Evolutionary conservation across 768 basidiomycete genomes (phyloP).

Genomic region (Tricholoma sp.): DNA sequence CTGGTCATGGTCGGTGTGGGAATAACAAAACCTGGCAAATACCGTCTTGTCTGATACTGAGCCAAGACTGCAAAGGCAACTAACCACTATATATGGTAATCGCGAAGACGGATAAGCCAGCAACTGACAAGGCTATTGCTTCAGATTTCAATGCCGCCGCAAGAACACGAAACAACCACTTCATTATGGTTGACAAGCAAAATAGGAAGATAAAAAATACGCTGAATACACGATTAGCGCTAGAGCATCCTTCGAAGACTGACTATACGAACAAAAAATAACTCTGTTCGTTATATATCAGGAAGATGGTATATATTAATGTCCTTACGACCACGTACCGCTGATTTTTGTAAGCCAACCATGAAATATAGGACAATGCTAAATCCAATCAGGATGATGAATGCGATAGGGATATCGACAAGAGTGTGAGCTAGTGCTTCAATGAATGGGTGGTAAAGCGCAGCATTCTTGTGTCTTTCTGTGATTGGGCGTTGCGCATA

Average conservation of each 20-base stretch:
- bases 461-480: constrained; percentile 50
- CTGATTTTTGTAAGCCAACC: constrained; percentile 50
- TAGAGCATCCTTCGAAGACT: constrained; percentile 1
- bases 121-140: constrained; percentile 55
- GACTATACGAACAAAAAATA: constrained; percentile 58
- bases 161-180: constrained; percentile 67
- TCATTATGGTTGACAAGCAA: constrained; percentile 58
- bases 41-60: no score
- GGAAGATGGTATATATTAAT: not conserved
- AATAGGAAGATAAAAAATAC: constrained; percentile 55
- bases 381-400: constrained; percentile 41
- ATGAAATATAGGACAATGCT: constrained; percentile 56
- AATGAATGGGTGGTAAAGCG: constrained; percentile 40
- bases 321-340: constrained; percentile 12
- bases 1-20: constrained; percentile 63
- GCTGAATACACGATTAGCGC: constrained; percentile 26
- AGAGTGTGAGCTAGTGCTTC: constrained; percentile 45
- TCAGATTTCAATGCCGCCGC: constrained; percentile 55
- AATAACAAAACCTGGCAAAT: constrained; percentile 42
- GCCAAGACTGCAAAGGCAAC: constrained; percentile 15
- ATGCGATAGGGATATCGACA: constrained; percentile 57
- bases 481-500: constrained; percentile 59
- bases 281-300: constrained; percentile 2
- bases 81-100: constrained; percentile 49
- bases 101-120: constrained; percentile 39